These are phyloP conservation scores for Bifiguratus adelaidae DNA, from an alignment of 192 early-diverging fungal genomes.

Conservation along the genomic window DNA sequence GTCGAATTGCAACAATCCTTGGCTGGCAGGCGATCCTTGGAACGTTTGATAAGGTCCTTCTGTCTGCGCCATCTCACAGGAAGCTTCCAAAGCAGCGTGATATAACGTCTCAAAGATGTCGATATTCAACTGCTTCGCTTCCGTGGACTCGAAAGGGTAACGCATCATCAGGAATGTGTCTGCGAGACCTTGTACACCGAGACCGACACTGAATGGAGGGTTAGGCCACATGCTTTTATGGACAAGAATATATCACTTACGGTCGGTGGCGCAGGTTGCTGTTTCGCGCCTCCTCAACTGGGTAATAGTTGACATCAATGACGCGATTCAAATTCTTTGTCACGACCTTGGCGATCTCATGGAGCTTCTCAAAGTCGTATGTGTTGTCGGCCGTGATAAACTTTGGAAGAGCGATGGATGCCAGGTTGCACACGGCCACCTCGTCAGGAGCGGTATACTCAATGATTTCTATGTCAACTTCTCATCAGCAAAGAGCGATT, in stretches of 20 bases:
- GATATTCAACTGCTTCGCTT: slow-evolving; percentile 74
- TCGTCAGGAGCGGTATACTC: slow-evolving; percentile 93
- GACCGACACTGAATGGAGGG: slow-evolving; percentile 37
- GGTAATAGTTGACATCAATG: slow-evolving; percentile 96
- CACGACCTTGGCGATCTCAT: slow-evolving; percentile 75
- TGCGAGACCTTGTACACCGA: slow-evolving; percentile 93
- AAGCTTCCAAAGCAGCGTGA: slow-evolving; percentile 82
- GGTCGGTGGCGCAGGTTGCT: slow-evolving; percentile 94
- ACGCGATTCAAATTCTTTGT: slow-evolving; percentile 91
- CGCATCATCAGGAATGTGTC: slow-evolving; percentile 93
- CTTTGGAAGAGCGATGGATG: slow-evolving; percentile 82
- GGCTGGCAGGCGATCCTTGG: slow-evolving; percentile 70
- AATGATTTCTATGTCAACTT: slow-evolving; percentile 62
- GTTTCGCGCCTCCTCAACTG: slow-evolving; percentile 70
- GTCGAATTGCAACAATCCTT: slow-evolving; percentile 85
- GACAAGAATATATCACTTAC: slow-evolving; percentile 3
- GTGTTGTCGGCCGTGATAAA: slow-evolving; percentile 57
- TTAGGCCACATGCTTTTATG: neutral
- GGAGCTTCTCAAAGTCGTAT: slow-evolving; percentile 81
- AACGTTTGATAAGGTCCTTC: slow-evolving; percentile 79
- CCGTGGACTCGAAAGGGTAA: slow-evolving; percentile 79
- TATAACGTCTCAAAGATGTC: slow-evolving; percentile 94
- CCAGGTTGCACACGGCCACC: slow-evolving; percentile 95
- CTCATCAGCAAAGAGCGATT: neutral
- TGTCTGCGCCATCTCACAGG: slow-evolving; percentile 74